A percentile compares a stretch with the other conserved stretches of the same genome.
Evolutionary conservation across 371 early-diverging fungal species (phyloP).

Genomic region (Entomophthora muscae): DNA sequence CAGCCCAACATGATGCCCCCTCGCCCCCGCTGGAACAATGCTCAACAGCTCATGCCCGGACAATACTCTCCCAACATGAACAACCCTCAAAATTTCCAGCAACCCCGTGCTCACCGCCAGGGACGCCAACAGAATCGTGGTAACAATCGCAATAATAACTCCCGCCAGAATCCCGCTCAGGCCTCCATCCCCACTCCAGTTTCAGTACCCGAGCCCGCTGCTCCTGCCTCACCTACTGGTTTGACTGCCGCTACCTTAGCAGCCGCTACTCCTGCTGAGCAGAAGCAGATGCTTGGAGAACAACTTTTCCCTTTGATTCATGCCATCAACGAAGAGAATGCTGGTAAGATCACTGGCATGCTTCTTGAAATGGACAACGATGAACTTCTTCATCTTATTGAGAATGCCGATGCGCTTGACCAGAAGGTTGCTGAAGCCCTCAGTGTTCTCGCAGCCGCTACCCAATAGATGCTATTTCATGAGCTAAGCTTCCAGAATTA

Average conservation of each 20-base stretch:
- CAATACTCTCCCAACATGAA: slow-evolving; percentile 17
- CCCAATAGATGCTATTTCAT: no score
- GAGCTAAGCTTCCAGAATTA: no score
- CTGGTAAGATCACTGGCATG: slow-evolving; percentile 99
- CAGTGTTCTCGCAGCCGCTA: no score
- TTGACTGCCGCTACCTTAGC: slow-evolving; percentile 68
- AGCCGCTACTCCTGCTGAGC: slow-evolving; percentile 59
- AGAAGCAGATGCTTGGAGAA: slow-evolving; percentile 93
- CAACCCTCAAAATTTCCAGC: background rate
- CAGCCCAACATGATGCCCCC: slow-evolving; percentile 47
- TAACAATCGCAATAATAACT: slow-evolving; percentile 13
- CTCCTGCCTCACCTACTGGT: slow-evolving; percentile 17
- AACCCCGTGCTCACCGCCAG: slow-evolving; percentile 7
- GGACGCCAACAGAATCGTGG: slow-evolving; percentile 10
- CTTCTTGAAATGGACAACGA: slow-evolving; percentile 93
- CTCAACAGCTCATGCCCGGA: background rate
- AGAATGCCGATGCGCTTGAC: slow-evolving; percentile 49
- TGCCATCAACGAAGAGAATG: slow-evolving; percentile 44
- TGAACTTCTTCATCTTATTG: slow-evolving; percentile 78
- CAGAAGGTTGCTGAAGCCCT: slow-evolving; percentile 69
- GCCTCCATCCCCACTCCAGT: slow-evolving; percentile 20
- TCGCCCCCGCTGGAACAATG: slow-evolving; percentile 4
- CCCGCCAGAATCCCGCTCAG: slow-evolving; percentile 18
- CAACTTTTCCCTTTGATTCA: slow-evolving; percentile 60
- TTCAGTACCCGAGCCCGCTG: slow-evolving; percentile 31